Conservation (phyloP, 2,329 filamentous ascomycete genomes). For the Cadophora luteo-olivacea region DNA sequence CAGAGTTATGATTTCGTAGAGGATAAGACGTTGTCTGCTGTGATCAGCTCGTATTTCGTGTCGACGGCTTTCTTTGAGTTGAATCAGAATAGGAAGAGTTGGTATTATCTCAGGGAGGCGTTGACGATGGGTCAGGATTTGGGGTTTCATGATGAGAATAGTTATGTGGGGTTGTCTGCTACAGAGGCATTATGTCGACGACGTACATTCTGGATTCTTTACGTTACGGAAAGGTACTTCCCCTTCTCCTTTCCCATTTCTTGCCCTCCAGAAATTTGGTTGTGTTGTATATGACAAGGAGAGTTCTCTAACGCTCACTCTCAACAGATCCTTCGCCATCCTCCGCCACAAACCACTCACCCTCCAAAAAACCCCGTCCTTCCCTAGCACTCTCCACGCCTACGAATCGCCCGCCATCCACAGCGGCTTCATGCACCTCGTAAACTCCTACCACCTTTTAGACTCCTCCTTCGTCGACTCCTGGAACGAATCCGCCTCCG, state of each 20-base stretch:
- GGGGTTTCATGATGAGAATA: slow-evolving; percentile 62
- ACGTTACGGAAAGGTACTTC: slow-evolving; percentile 63
- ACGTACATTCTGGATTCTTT: slow-evolving; percentile 67
- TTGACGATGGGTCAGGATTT: slow-evolving; percentile 65
- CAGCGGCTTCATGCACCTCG: slow-evolving; percentile 64
- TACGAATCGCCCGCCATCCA: slow-evolving; percentile 60
- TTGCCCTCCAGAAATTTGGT: too few species aligned
- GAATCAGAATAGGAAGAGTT: slow-evolving; percentile 63
- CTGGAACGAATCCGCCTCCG: slow-evolving; percentile 64
- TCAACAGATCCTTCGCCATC: slow-evolving; percentile 64
- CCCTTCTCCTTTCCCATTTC: not conserved
- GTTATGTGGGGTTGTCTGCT: slow-evolving; percentile 55
- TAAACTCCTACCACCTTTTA: slow-evolving; percentile 66
- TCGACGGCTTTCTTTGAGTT: slow-evolving; percentile 67
- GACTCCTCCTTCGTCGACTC: slow-evolving; percentile 68
- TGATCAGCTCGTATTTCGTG: slow-evolving; percentile 69
- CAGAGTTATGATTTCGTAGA: slow-evolving; percentile 64
- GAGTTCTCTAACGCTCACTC: not conserved
- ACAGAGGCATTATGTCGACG: slow-evolving; percentile 60
- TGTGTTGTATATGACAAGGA: too few species aligned
- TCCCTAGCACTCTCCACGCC: slow-evolving; percentile 58
- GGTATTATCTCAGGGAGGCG: slow-evolving; percentile 67
- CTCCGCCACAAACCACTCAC: slow-evolving; percentile 68
- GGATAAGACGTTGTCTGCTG: slow-evolving; percentile 58
- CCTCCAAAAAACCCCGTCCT: slow-evolving; percentile 62